A percentile compares a stretch with the other conserved stretches of the same genome.
These are phyloP conservation scores for Elsinoe fawcettii DNA, from an alignment of 2,329 filamentous ascomycete species.

Conservation along the genomic window DNA sequence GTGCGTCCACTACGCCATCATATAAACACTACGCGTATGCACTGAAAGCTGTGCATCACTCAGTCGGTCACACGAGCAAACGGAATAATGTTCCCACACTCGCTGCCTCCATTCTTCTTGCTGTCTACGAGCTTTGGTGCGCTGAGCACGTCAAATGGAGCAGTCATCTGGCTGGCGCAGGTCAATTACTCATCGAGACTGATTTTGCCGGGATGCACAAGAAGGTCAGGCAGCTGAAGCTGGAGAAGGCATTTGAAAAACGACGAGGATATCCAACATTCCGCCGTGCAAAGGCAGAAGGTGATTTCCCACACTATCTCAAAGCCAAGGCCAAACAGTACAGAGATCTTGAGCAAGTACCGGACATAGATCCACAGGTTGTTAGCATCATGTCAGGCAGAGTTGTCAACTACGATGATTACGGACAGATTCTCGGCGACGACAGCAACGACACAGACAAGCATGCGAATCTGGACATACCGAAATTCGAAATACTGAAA, in stretches of 20 bases:
- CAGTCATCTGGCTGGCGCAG: conserved; percentile 78
- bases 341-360: conserved; percentile 26
- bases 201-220: conserved; percentile 67
- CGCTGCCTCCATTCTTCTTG: conserved; percentile 78
- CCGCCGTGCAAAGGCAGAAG: not conserved
- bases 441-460: conserved; percentile 20
- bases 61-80: conserved; percentile 60
- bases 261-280: conserved; percentile 6
- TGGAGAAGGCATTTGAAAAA: conserved; percentile 33
- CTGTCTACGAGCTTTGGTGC: conserved; percentile 89
- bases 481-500: conserved; percentile 69
- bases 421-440: conserved; percentile 43
- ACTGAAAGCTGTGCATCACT: conserved; percentile 67
- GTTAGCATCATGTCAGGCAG: conserved; percentile 52
- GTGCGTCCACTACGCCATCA: conserved; percentile 66
- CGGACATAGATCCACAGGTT: conserved; percentile 49
- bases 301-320: not conserved
- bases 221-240: conserved; percentile 59
- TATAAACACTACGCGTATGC: conserved; percentile 89
- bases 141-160: conserved; percentile 96
- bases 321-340: conserved; percentile 7
- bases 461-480: conserved; percentile 51
- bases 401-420: conserved; percentile 51
- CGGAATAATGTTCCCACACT: conserved; percentile 72
- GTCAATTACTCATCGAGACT: conserved; percentile 73